phyloP scores from a whole-genome alignment of 1,284 basidiomycete species.

The Phellopilus nigrolimitatus region DNA sequence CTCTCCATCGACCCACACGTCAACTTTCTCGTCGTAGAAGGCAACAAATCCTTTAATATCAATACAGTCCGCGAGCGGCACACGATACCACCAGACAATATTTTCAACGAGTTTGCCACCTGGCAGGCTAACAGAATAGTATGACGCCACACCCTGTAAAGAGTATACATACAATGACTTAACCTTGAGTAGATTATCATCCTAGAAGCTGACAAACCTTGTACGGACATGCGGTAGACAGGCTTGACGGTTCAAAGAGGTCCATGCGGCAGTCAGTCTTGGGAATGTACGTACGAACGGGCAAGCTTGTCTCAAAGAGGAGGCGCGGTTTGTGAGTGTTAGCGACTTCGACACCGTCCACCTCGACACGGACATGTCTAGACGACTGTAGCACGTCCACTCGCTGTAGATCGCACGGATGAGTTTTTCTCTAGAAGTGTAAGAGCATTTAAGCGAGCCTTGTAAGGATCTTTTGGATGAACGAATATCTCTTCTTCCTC shows the following conservation, averaged over 20 bases:
- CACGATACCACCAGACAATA: slow-evolving; percentile 60
- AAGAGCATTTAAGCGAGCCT: slow-evolving; percentile 34
- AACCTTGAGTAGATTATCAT: too few relatives aligned
- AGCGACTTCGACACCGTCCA: slow-evolving; percentile 57
- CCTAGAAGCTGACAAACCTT: slow-evolving; percentile 39
- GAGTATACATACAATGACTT: slow-evolving; percentile 3
- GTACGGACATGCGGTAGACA: slow-evolving; percentile 54
- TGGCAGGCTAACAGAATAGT: slow-evolving; percentile 47
- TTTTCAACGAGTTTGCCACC: slow-evolving; percentile 42
- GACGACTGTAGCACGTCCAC: slow-evolving; percentile 58
- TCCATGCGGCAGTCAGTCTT: slow-evolving; percentile 50
- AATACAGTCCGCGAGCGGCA: slow-evolving; percentile 45
- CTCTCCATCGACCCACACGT: slow-evolving; percentile 58
- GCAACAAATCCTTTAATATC: slow-evolving; percentile 50
- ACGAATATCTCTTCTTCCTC: slow-evolving; percentile 58
- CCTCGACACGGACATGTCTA: slow-evolving; percentile 52
- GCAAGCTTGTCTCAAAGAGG: slow-evolving; percentile 54
- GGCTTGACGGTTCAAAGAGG: slow-evolving; percentile 42
- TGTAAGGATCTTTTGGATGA: slow-evolving; percentile 66
- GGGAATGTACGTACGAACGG: slow-evolving; percentile 56
- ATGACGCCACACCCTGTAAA: slow-evolving; percentile 58
- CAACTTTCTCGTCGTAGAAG: slow-evolving; percentile 64
- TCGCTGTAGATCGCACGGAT: slow-evolving; percentile 40
- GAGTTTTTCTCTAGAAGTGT: slow-evolving; percentile 6
- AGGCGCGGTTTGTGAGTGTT: slow-evolving; percentile 50